phyloP scores from a whole-genome alignment of 352 stramenopile genomes.

The Phytopythium chamaehyphon region DNA sequence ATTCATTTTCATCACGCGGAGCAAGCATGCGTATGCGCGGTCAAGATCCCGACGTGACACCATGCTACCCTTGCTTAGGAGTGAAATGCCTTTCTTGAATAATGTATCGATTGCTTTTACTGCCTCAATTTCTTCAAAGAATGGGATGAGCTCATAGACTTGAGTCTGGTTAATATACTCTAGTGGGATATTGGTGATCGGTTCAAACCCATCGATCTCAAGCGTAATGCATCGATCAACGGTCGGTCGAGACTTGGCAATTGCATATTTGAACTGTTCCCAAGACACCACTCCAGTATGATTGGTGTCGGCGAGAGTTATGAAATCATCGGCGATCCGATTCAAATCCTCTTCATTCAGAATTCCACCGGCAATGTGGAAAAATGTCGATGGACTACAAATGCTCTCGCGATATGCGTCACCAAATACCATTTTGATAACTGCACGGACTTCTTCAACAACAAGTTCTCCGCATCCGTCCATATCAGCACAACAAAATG shows the following conservation, averaged over 20 bases:
- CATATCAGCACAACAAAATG: conserved; percentile 71
- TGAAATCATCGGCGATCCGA: conserved; percentile 67
- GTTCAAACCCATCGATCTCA: conserved; percentile 68
- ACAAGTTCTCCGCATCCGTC: conserved; percentile 78
- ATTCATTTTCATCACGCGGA: conserved; percentile 64
- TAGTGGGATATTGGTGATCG: conserved; percentile 63
- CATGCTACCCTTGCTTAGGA: conserved; percentile 63
- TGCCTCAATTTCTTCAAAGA: conserved; percentile 68
- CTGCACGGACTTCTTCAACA: conserved; percentile 65
- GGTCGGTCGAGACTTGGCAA: conserved; percentile 68
- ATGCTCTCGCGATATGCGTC: conserved; percentile 51
- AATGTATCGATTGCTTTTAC: conserved; percentile 61
- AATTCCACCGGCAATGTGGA: conserved; percentile 47
- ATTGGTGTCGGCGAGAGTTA: conserved; percentile 73
- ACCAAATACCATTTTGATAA: conserved; percentile 67
- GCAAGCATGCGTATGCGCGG: conserved; percentile 71
- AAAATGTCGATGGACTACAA: conserved; percentile 19
- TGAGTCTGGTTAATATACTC: conserved; percentile 71
- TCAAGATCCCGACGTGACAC: conserved; percentile 53
- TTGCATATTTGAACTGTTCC: conserved; percentile 85
- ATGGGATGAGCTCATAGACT: conserved; percentile 70
- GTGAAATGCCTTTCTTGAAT: conserved; percentile 60
- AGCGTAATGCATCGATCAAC: conserved; percentile 71
- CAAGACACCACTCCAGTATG: conserved; percentile 74
- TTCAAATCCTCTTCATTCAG: conserved; percentile 59